Conservation (phyloP, 495 filamentous ascomycete species). For the Hypoxylon cercidicola region DNA sequence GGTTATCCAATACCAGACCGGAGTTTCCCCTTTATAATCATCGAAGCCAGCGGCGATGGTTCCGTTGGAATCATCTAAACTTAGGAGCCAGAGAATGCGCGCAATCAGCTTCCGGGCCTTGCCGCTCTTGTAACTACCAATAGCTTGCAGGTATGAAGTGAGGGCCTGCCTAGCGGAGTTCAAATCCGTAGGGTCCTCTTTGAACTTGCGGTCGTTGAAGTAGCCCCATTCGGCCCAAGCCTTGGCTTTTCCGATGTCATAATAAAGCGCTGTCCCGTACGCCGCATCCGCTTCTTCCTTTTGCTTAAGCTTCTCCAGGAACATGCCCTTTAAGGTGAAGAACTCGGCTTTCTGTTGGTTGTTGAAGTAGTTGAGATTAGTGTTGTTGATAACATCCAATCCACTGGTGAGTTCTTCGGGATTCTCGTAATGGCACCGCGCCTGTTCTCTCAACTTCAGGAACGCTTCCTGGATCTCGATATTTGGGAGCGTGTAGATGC, state of each 20-base stretch:
- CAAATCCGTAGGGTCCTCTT: conserved; percentile 82
- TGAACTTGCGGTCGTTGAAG: conserved; percentile 96
- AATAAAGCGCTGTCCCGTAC: conserved; percentile 93
- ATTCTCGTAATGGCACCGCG: conserved; percentile 98
- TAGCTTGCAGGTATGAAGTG: conserved; percentile 95
- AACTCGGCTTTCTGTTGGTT: conserved; percentile 97
- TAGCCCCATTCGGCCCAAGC: conserved; percentile 99
- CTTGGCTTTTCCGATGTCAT: conserved; percentile 93
- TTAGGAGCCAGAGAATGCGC: conserved; percentile 94
- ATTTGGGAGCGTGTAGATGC: conserved; percentile 98
- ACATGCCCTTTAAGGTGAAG: conserved; percentile 99
- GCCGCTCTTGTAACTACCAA: conserved; percentile 93
- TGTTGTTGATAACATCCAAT: conserved; percentile 98
- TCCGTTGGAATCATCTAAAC: conserved; percentile 87
- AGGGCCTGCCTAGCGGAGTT: conserved; percentile 87
- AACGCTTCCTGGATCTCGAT: conserved; percentile 99
- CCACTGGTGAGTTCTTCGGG: conserved; percentile 88
- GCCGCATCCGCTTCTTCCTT: conserved; percentile 91
- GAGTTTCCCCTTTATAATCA: conserved; percentile 93
- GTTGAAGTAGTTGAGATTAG: conserved; percentile 98
- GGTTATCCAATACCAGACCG: conserved; percentile 99
- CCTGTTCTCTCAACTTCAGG: conserved; percentile 95
- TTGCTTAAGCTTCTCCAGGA: conserved; percentile 89
- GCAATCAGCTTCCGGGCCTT: conserved; percentile 97
- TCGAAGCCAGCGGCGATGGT: conserved; percentile 84